Percentiles rank a stretch among this genome's conserved stretches.
phyloP scores from a whole-genome alignment of 331 rosid species.

The Erythrophleum ivorense region DNA sequence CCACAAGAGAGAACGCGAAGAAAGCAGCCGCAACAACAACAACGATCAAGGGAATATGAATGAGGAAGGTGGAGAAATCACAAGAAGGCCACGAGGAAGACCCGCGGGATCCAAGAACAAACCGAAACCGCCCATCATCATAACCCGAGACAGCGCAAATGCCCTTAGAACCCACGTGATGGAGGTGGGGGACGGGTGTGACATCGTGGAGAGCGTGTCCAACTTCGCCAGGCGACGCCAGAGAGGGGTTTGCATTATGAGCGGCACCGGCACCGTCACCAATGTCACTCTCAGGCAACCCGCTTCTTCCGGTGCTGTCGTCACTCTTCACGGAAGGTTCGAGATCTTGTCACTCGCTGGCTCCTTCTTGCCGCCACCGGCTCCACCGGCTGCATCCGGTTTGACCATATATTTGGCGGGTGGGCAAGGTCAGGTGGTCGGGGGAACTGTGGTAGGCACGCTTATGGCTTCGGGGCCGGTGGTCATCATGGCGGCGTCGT shows the following conservation, averaged over 20 bases:
- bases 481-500: constrained; percentile 93
- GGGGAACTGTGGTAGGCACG: constrained; percentile 87
- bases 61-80: constrained; percentile 55
- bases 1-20: constrained; percentile 68
- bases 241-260: constrained; percentile 91
- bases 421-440: constrained; percentile 95
- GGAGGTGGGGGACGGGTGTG: constrained; percentile 93
- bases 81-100: constrained; percentile 85
- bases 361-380: constrained; percentile 89
- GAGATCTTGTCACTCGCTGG: constrained; percentile 92
- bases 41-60: constrained; percentile 43
- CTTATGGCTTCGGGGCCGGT: constrained; percentile 87
- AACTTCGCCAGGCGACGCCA: constrained; percentile 92
- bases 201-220: constrained; percentile 84
- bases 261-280: constrained; percentile 88
- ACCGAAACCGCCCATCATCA: constrained; percentile 95
- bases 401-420: constrained; percentile 89
- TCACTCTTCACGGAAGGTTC: constrained; percentile 83
- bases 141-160: constrained; percentile 93
- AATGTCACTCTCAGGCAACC: constrained; percentile 91
- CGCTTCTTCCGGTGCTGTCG: constrained; percentile 81
- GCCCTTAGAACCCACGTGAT: constrained; percentile 93
- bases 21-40: constrained; percentile 43
- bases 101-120: constrained; percentile 98
- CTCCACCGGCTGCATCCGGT: constrained; percentile 84